A percentile compares a stretch with the other conserved stretches of the same genome.
Evolutionary conservation across 1,284 basidiomycete species (phyloP).

Genomic region (Takashimella tepidaria): DNA sequence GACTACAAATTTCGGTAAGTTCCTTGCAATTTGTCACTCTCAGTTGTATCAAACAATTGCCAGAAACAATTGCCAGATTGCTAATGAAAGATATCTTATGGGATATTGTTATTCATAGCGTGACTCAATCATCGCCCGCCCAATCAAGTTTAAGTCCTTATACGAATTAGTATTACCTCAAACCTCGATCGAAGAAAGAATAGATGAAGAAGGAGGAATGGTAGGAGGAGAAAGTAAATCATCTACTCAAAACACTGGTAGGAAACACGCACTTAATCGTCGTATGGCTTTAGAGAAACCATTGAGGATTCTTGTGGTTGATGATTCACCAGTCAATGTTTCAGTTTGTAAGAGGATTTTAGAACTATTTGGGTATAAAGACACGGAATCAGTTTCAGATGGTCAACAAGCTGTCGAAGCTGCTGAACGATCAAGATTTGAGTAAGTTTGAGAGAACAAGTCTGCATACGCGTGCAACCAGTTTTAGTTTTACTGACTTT

Average conservation of each 20-base stretch:
- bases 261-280: slow-evolving; percentile 9
- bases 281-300: slow-evolving; percentile 19
- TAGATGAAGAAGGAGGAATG: no score
- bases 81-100: no score
- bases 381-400: slow-evolving; percentile 30
- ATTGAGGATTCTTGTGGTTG: slow-evolving; percentile 40
- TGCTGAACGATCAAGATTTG: slow-evolving; percentile 33
- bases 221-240: neutral
- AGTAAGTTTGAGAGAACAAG: slow-evolving; percentile 6
- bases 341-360: slow-evolving; percentile 37
- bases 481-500: neutral
- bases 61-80: no score
- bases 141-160: slow-evolving; percentile 37
- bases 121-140: slow-evolving; percentile 36
- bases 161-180: slow-evolving; percentile 19
- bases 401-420: slow-evolving; percentile 39
- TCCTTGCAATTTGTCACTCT: slow-evolving; percentile 5
- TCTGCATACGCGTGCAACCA: no score
- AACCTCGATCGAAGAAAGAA: neutral
- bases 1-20: slow-evolving; percentile 7
- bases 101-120: no score
- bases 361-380: slow-evolving; percentile 39
- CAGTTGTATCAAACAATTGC: no score
- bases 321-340: slow-evolving; percentile 43
- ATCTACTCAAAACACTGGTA: neutral